Conservation (phyloP, 1,139 yeast genomes). For the Pichiaceae sp. region DNA sequence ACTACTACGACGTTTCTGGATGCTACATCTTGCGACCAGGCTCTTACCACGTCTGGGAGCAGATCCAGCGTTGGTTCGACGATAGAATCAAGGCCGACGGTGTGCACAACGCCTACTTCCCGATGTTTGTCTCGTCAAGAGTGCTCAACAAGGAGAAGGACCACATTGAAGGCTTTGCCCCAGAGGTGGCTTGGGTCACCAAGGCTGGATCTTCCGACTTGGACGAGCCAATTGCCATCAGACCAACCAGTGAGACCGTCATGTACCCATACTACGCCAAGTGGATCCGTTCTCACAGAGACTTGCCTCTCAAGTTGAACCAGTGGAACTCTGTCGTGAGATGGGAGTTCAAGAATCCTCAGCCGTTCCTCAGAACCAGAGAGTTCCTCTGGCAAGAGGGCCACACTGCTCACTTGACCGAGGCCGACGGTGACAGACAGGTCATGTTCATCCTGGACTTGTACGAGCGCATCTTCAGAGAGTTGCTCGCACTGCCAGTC, state of each 20-base stretch:
- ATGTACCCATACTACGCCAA: slow-evolving; percentile 99
- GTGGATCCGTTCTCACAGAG: slow-evolving; percentile 98
- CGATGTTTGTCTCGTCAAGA: slow-evolving; percentile 91
- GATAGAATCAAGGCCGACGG: slow-evolving; percentile 74
- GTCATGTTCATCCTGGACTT: slow-evolving; percentile 80
- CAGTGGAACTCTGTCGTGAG: slow-evolving; percentile 99
- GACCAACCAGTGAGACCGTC: slow-evolving; percentile 99
- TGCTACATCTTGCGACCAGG: slow-evolving; percentile 97
- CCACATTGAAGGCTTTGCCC: slow-evolving; percentile 98
- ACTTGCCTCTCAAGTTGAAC: slow-evolving; percentile 88
- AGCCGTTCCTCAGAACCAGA: slow-evolving; percentile 97
- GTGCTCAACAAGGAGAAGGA: slow-evolving; percentile 97
- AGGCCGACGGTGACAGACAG: slow-evolving; percentile 72
- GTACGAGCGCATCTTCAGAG: slow-evolving; percentile 80
- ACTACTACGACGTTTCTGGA: slow-evolving; percentile 97
- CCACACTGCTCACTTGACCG: slow-evolving; percentile 90
- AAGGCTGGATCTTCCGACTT: slow-evolving; percentile 88
- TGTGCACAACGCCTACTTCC: slow-evolving; percentile 93
- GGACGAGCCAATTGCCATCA: slow-evolving; percentile 97
- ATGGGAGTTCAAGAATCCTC: slow-evolving; percentile 99
- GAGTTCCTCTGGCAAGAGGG: slow-evolving; percentile 99
- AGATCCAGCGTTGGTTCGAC: slow-evolving; percentile 84
- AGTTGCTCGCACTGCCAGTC: slow-evolving; percentile 94
- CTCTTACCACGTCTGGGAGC: slow-evolving; percentile 92
- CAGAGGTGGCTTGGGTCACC: slow-evolving; percentile 99